Percentiles rank a stretch among this genome's conserved stretches.
Conservation (phyloP, 345 rosid species). For the Pistacia atlantica region DNA sequence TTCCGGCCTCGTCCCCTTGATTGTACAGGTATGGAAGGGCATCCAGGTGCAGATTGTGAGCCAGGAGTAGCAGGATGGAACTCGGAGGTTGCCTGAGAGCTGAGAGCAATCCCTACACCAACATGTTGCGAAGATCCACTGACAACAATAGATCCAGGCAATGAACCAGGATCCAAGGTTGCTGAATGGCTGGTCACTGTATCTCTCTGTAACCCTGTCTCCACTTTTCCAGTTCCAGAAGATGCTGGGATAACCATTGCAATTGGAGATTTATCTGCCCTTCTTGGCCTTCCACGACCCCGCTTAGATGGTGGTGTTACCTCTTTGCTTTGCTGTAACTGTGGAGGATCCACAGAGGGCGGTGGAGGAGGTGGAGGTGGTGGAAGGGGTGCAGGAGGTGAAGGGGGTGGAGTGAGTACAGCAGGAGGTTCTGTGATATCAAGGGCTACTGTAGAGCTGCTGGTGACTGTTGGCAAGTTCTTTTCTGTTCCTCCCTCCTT, state of each 20-base stretch:
- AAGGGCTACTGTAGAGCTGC: constrained; percentile 21
- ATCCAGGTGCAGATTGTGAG: constrained; percentile 37
- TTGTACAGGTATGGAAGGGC: constrained; percentile 27
- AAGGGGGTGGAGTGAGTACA: not conserved
- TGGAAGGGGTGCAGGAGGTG: constrained; percentile 14
- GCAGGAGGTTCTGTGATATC: constrained; percentile 34
- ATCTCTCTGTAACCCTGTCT: constrained; percentile 37
- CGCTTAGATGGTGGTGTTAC: constrained; percentile 78
- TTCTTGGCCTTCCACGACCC: constrained; percentile 94
- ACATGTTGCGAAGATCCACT: constrained; percentile 28
- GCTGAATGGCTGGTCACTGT: constrained; percentile 35
- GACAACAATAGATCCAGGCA: constrained; percentile 29
- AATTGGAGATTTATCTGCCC: constrained; percentile 57
- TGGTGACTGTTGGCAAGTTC: constrained; percentile 45
- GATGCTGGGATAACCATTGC: constrained; percentile 29
- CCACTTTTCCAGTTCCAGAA: constrained; percentile 38
- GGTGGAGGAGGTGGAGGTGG: constrained; percentile 19
- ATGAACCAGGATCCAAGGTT: constrained; percentile 28
- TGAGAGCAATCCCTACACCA: constrained; percentile 21
- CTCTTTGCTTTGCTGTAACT: constrained; percentile 47
- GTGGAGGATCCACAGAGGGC: constrained; percentile 30
- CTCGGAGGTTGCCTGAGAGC: constrained; percentile 32
- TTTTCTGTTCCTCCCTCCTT: constrained; percentile 52
- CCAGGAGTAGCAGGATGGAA: constrained; percentile 31
- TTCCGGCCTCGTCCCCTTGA: constrained; percentile 45